A percentile compares a stretch with the other conserved stretches of the same genome.
Evolutionary conservation across 2,329 filamentous ascomycete species (phyloP).

Genomic region (Exophiala calicioides): DNA sequence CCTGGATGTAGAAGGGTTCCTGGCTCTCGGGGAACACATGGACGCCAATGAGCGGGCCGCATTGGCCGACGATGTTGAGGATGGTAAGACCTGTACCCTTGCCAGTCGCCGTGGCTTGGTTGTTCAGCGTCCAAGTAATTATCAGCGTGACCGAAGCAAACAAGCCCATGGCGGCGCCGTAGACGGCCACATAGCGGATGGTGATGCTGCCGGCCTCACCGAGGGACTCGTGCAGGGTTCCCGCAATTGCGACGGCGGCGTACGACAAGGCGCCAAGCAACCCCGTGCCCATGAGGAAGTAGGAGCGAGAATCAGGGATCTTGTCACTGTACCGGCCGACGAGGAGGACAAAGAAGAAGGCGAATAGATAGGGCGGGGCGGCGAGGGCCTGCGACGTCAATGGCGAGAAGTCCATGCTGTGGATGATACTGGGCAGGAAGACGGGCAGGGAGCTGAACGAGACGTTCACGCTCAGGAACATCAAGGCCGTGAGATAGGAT

Average conservation of each 20-base stretch:
- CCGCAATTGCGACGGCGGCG: slow-evolving; percentile 61
- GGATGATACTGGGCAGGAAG: slow-evolving; percentile 78
- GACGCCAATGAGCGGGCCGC: slow-evolving; percentile 71
- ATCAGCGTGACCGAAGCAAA: slow-evolving; percentile 82
- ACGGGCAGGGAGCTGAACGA: slow-evolving; percentile 85
- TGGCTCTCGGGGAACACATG: slow-evolving; percentile 62
- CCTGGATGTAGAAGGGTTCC: slow-evolving; percentile 62
- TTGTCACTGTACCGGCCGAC: slow-evolving; percentile 74
- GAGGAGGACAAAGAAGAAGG: slow-evolving; percentile 65
- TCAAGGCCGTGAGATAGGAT: slow-evolving; percentile 72
- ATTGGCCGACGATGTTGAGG: slow-evolving; percentile 78
- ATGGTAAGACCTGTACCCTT: slow-evolving; percentile 78
- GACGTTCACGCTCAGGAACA: slow-evolving; percentile 87
- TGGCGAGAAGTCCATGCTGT: slow-evolving; percentile 63
- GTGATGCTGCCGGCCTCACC: slow-evolving; percentile 36
- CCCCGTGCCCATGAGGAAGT: slow-evolving; percentile 69
- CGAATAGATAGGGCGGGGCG: slow-evolving; percentile 76
- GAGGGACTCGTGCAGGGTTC: slow-evolving; percentile 46
- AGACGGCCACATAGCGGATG: slow-evolving; percentile 71
- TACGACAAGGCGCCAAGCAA: slow-evolving; percentile 65
- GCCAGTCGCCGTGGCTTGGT: slow-evolving; percentile 68
- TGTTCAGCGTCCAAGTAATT: slow-evolving; percentile 87
- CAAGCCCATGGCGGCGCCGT: slow-evolving; percentile 76
- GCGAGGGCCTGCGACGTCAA: slow-evolving; percentile 73
- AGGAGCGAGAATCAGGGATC: slow-evolving; percentile 57